Evolutionary conservation across 2,329 filamentous ascomycete genomes (phyloP), one percentile per base, ranked within the genome.

Genomic region (Colletotrichum sp.): DNA sequence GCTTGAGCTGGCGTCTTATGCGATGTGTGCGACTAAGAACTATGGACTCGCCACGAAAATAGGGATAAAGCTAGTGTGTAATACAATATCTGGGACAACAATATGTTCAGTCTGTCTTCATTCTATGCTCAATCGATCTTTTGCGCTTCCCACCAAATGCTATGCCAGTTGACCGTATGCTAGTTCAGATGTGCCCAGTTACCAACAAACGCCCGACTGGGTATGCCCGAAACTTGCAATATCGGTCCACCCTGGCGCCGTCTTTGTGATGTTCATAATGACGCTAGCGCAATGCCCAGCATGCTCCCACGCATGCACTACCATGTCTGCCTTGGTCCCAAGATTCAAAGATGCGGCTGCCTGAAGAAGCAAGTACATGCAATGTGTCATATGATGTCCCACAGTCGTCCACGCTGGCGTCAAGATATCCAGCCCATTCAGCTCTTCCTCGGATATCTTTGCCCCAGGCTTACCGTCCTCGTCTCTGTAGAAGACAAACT

Each of bases 281-380:
- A 73, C 57, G 8, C n/a, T 52, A 9, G 70, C 70, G 5, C 73
- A 75, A 28, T 68, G 69, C 22, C 62, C 55, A 16, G 73, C 70
- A 57, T 72, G 64, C 22, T 72, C 69, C 63, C 63, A 73, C 1
- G 59, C 30, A 18, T 75, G 57, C 26, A 75, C 69, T 3, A 75
- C 63, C 68, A 75, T 72, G n/a, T 68, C 72, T 39, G 68, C 63
- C 55, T 66, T 72, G 3, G 72, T 72, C 0, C 68, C 68, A 4
- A 75, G 15, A 8, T 68, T 60, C 63, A 73, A 30, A 3, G 44
- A 15, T 4, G 57, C 64, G 5, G 69, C 69, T 2, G 68, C 69
- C 18, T 75, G 69, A 10, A 72, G 64, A 7, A 75, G 44, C 32
- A 72, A 18, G 18, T 73, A 75, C 55, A 73, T 68, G 26, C 69